These are phyloP conservation scores for Cicer judaicum DNA, from an alignment of 306 rosid species.

Conservation along the genomic window DNA sequence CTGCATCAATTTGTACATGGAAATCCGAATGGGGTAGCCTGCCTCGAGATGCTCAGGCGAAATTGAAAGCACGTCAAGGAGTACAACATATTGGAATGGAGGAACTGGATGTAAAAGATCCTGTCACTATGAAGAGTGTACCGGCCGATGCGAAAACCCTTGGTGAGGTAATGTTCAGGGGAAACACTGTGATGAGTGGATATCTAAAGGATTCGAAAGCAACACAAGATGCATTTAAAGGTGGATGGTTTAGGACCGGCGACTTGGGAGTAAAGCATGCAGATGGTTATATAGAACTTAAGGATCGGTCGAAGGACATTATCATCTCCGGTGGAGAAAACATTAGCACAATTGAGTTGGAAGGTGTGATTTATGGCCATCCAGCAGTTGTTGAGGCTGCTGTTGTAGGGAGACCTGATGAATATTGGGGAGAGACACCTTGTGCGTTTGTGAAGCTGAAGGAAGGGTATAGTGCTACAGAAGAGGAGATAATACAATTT, in stretches of 20 bases:
- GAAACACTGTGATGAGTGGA: conserved; percentile 89
- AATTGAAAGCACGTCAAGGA: conserved; percentile 78
- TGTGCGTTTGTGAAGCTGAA: conserved; percentile 89
- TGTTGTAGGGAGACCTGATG: conserved; percentile 82
- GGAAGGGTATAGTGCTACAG: conserved; percentile 55
- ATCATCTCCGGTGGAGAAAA: conserved; percentile 92
- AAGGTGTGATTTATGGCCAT: conserved; percentile 71
- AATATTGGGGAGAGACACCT: conserved; percentile 88
- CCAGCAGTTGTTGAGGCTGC: conserved; percentile 83
- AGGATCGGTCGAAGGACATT: conserved; percentile 84
- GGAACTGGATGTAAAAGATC: conserved; percentile 73
- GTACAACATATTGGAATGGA: conserved; percentile 74
- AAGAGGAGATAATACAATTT: conserved; percentile 65
- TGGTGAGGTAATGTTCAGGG: conserved; percentile 91
- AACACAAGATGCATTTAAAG: conserved; percentile 68
- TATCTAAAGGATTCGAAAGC: conserved; percentile 70
- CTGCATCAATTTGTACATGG: conserved; percentile 72
- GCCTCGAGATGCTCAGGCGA: conserved; percentile 64
- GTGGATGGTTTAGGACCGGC: conserved; percentile 86
- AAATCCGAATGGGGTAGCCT: conserved; percentile 82
- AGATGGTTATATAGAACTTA: conserved; percentile 81
- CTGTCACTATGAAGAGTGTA: conserved; percentile 78
- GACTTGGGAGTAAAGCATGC: conserved; percentile 86
- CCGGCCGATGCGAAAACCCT: conserved; percentile 78
- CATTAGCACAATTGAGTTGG: conserved; percentile 89